Base-by-base conservation (phyloP, 164 flowering plant species). In the Stephania japonica region DNA sequence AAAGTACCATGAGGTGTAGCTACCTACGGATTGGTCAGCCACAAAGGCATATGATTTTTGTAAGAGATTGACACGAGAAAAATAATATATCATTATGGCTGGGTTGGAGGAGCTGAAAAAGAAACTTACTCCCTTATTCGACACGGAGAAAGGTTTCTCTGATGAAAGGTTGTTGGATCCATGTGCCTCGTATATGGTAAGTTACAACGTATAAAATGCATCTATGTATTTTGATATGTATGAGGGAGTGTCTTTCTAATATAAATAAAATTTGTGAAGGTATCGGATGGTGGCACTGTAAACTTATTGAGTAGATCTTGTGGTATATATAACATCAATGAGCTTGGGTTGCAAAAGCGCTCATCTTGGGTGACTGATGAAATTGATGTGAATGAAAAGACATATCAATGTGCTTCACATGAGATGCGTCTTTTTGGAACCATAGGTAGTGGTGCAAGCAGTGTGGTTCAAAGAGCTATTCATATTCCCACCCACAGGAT, bases 391-490 rank as follows among this genome's bases (percentile, higher is more conserved):
- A 77, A 79, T 12, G 99, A 96, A 73, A 93, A 80, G 85, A 91
- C 95, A 11, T 96, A 90, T 63, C 85, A 83, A 0, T 91, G 97
- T 89, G 98, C 97, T 53, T 93, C 99, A n/a, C 91, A 84, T 77
- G 99, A 96, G 86, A 96, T 93, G 97, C 86, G 91, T 78, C 75
- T 91, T 47, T 96, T 93, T 81, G 99, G 99, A 73, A 86, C 99
- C 64, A 93, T 96, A 61, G 99, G 98, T 26, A 88, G 97, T 79
- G 99, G 97, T 65, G 98, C 99, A n/a, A 96, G 98, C 79, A 96
- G 99, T 81, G 88, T 96, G 75, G 98, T 93, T 64, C 99, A 93
- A 80, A 87, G 99, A 87, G 99, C 98, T 74, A 86, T 96, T 66
- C 97, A 96, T 79, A 88, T 91, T 70, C 98, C 99, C 7, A 83